Evolutionary conservation across 2,329 filamentous ascomycete species (phyloP), one percentile per base, ranked within the genome.

Genomic region (Beauveria asiatica): DNA sequence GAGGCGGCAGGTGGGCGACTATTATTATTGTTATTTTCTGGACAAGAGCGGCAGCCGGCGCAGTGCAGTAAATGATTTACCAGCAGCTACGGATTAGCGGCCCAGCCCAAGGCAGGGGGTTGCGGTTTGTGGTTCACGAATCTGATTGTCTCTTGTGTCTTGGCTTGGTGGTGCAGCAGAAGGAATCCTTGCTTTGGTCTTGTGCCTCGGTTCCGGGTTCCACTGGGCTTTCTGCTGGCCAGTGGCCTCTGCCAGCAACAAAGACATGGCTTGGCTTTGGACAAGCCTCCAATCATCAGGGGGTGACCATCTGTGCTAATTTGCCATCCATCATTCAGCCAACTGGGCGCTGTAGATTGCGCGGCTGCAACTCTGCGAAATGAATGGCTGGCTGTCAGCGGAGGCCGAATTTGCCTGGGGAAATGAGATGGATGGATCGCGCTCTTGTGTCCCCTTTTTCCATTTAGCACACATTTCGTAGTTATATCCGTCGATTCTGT

Each of bases 1-100:
- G 65, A 68, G 55, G 65, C 63, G 72, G 71, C 68, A 69, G 71
- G 69, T 70, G 74, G 74, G 75, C 74, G 75, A 75, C 76, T 49
- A 49, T 49, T 75, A 76, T 49, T 75, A 76, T 74, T 71, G 68
- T 67, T 65, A 63, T 58, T 62, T 51, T 60, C 39, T 54, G 56
- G 48, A 50, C 0, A 25, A 19, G 17, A 56, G 53, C 41, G 42
- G 53, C 41, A 50, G 62, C 64, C 64, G 60, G 62, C 67, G 66
- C 42, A 41, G 30, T 48, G 27, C 54, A 49, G 44, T 49, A 57
- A 45, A 44, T 25, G 5, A 42, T 17, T 19, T 8, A 8, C 39
- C 39, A 41, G 16, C 16, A 42, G 41, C 25, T 46, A 23, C 23
- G 23, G 23, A 23, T 23, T 23, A 56, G 53, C 27, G 41, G n/a